These are phyloP conservation scores for Boletus bicolor DNA, from an alignment of 768 basidiomycete genomes.

Conservation along the genomic window DNA sequence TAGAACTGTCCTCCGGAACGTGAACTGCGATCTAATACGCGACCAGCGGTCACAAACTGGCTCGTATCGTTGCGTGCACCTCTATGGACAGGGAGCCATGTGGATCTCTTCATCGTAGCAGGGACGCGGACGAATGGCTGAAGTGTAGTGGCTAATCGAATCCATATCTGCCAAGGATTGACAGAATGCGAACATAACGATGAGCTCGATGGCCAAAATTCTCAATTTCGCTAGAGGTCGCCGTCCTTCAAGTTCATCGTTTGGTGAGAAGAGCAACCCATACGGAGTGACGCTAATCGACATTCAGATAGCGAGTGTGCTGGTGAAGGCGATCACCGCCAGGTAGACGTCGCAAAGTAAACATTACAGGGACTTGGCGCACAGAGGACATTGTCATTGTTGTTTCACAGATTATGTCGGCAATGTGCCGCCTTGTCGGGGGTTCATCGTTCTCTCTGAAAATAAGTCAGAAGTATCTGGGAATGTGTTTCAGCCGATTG, in stretches of 20 bases:
- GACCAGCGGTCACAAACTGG: background rate
- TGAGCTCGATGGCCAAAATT: slow-evolving; percentile 77
- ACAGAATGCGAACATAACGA: slow-evolving; percentile 88
- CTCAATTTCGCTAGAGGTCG: slow-evolving; percentile 73
- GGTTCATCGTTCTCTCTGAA: slow-evolving; percentile 3
- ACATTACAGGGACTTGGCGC: slow-evolving; percentile 54
- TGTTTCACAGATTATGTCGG: slow-evolving; percentile 74
- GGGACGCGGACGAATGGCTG: slow-evolving; percentile 13
- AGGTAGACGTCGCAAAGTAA: slow-evolving; percentile 70
- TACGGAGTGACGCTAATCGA: slow-evolving; percentile 71
- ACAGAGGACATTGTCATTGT: slow-evolving; percentile 59
- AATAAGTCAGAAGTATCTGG: background rate
- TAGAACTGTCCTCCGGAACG: background rate
- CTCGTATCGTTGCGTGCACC: slow-evolving; percentile 2
- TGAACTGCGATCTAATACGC: background rate
- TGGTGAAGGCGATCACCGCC: slow-evolving; percentile 70
- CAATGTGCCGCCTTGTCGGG: slow-evolving; percentile 45
- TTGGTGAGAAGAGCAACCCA: slow-evolving; percentile 76
- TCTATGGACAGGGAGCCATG: slow-evolving; percentile 37
- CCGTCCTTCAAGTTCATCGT: slow-evolving; percentile 71
- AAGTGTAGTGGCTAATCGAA: slow-evolving; percentile 4
- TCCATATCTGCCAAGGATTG: slow-evolving; percentile 50
- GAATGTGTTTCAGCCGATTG: too few relatives aligned
- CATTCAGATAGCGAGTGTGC: slow-evolving; percentile 43
- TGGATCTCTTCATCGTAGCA: slow-evolving; percentile 43